phyloP scores from a whole-genome alignment of 805 yeast species.

The Barnettozyma populi region DNA sequence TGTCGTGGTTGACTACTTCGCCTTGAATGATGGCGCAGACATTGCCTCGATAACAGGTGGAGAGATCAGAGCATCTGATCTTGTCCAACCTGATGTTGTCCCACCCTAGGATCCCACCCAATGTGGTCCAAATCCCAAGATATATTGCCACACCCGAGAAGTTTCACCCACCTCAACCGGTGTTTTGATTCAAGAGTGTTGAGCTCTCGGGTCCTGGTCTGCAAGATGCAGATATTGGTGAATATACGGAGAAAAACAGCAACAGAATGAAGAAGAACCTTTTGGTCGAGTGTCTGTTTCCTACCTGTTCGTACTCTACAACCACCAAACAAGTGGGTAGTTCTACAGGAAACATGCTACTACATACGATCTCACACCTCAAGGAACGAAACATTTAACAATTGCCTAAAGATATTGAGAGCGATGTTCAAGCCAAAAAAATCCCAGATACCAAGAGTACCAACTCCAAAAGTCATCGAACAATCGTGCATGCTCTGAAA shows the following conservation, averaged over 20 bases:
- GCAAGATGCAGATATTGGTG: neutral
- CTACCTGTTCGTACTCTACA: neutral
- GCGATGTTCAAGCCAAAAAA: neutral
- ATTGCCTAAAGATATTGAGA: neutral
- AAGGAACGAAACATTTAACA: neutral
- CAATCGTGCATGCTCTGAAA: neutral
- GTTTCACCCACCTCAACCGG: neutral
- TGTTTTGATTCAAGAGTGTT: neutral
- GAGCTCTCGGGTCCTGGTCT: neutral
- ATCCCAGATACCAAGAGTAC: neutral
- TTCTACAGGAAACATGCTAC: neutral
- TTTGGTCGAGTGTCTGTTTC: neutral
- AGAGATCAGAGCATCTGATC: neutral
- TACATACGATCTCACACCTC: neutral
- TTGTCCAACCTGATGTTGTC: neutral
- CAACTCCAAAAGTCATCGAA: neutral
- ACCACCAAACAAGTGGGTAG: neutral
- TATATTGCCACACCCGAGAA: neutral
- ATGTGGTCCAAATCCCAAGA: neutral
- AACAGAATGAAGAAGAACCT: neutral
- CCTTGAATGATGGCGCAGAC: constrained; percentile 1
- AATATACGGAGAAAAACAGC: neutral
- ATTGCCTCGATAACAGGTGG: neutral
- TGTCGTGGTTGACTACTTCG: neutral
- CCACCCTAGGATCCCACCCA: neutral